These are phyloP conservation scores for Dispira simplex DNA, from an alignment of 192 early-diverging fungal species.

Conservation along the genomic window DNA sequence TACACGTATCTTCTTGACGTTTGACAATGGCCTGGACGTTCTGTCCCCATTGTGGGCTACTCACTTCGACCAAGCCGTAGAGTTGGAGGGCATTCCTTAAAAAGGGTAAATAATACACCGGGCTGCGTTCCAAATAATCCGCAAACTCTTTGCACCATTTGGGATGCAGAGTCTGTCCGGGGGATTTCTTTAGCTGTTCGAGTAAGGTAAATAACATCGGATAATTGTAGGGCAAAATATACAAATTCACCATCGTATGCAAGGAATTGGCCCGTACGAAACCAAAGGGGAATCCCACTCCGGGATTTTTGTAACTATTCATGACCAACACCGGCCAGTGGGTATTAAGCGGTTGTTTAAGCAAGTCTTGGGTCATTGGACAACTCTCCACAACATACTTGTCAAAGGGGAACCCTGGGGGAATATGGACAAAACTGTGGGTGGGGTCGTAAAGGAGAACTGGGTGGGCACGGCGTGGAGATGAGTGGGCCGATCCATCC, in stretches of 20 bases:
- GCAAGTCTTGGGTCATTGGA: slow-evolving; percentile 42
- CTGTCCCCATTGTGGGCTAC: slow-evolving; percentile 10
- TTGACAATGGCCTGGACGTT: slow-evolving; percentile 17
- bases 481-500: slow-evolving; percentile 16
- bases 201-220: slow-evolving; percentile 53
- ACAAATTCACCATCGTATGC: slow-evolving; percentile 53
- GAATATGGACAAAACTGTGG: slow-evolving; percentile 39
- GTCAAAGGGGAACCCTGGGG: slow-evolving; percentile 59
- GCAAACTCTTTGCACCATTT: slow-evolving; percentile 38
- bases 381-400: slow-evolving; percentile 52
- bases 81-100: slow-evolving; percentile 29
- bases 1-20: slow-evolving; percentile 16
- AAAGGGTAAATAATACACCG: slow-evolving; percentile 41
- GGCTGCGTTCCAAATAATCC: slow-evolving; percentile 44
- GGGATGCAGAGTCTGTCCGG: slow-evolving; percentile 25
- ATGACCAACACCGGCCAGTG: slow-evolving; percentile 40
- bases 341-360: slow-evolving; percentile 38
- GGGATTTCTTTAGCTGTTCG: slow-evolving; percentile 20
- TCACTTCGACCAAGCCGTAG: slow-evolving; percentile 17
- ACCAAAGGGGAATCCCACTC: slow-evolving; percentile 53
- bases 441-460: slow-evolving; percentile 35
- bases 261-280: slow-evolving; percentile 48
- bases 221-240: slow-evolving; percentile 66
- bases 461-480: slow-evolving; percentile 48
- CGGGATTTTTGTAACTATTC: slow-evolving; percentile 42